phyloP scores from a whole-genome alignment of 169 alveolate genomes.

The Amoebophrya sp. region DNA sequence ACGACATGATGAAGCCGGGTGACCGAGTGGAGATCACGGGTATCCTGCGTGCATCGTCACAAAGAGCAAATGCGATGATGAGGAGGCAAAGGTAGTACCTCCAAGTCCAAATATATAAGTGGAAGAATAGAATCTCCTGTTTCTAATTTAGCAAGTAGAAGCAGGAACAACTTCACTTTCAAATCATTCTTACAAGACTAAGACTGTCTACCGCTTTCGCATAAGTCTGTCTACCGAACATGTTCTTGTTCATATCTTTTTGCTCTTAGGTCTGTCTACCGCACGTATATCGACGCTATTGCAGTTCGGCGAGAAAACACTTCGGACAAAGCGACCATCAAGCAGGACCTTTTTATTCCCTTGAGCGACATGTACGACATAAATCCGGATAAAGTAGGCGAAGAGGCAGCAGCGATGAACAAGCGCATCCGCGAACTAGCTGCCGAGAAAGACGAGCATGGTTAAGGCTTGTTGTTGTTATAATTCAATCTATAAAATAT shows the following conservation, averaged over 20 bases:
- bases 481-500: no score
- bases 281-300: constrained; percentile 88
- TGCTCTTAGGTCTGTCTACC: constrained; percentile 57
- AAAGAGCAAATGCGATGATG: constrained; percentile 75
- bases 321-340: background rate
- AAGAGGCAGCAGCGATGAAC: constrained; percentile 37
- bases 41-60: constrained; percentile 86
- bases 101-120: no score
- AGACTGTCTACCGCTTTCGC: no score
- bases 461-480: no score
- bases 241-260: no score
- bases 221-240: no score
- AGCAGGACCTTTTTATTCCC: background rate
- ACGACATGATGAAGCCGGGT: constrained; percentile 90
- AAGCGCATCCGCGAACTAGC: constrained; percentile 47
- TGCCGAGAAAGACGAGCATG: constrained; percentile 65
- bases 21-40: constrained; percentile 92
- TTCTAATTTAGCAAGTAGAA: no score
- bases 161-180: no score
- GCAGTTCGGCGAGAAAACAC: constrained; percentile 57
- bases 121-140: no score
- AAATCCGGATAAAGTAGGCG: constrained; percentile 14
- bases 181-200: no score
- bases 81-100: no score
- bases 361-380: background rate